Evolutionary conservation across 164 flowering plant genomes (phyloP), one percentile per base, ranked within the genome.

Genomic region (Chimonanthus salicifolius): DNA sequence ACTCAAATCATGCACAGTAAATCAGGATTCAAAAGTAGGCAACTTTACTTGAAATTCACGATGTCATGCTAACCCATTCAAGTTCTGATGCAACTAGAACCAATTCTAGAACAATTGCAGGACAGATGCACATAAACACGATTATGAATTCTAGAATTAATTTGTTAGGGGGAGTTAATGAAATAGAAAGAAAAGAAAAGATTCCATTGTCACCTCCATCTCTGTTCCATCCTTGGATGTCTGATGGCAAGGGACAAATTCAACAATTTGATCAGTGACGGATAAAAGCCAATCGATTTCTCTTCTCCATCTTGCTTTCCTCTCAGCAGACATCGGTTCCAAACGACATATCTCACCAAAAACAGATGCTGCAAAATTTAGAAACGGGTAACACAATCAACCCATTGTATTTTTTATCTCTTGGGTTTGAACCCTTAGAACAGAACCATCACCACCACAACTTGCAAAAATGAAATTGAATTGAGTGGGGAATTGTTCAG

Each of bases 211-310:
- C 64, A 90, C 98, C 91, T 92, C 97, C 90, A 90, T 82, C 63
- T 51, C 73, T 44, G 80, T 67, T 72, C 98, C 98, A 80, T 91
- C 87, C 49, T 83, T 85, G 51, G 88, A 67, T 83, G 65, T 84
- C 81, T 94, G 98, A 75, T 87, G 84, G 5, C 94, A 86, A 78
- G 98, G 94, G 66, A 87, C 97, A 58, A 94, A 84, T 69, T 94
- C 95, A 71, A 94, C 98, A 77, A 92, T 87, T 83, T 92, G 88
- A 84, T 94, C 98, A 3, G 97, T 83, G 43, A 92, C 98, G 62
- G 98, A 91, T 80, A 94, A 82, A 49, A 92, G 87, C 97, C 97
- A 94, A 33, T 86, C 94, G 5, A 90, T 87, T 83, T 94, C 98
- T 78, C 79, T 92, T 74, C 85, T 87, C 98, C 98, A 94, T 76